Evolutionary conservation across 192 early-diverging fungal species (phyloP), one percentile per base, ranked within the genome.

Genomic region (Linderina pennispora): DNA sequence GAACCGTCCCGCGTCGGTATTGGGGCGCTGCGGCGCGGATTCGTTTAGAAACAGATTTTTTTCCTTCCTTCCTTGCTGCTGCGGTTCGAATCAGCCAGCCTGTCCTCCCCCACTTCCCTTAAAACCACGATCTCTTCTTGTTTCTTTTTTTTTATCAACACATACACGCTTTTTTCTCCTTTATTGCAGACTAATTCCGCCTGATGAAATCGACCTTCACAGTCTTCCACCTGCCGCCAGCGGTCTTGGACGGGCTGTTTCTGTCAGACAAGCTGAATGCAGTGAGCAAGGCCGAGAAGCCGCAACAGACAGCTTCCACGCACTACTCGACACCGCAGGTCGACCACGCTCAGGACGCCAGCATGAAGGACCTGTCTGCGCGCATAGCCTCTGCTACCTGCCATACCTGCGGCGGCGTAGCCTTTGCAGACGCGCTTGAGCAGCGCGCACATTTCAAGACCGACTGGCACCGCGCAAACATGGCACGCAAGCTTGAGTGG

Each of bases 401-500:
- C 43, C 47, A 59, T 17, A 55, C 60, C 3, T 71, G 67, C 38
- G 67, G 67, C 5, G 61, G 62, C 0, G 32, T 50, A n/a, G 53
- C 48, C 42, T 73, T 73, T 53, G 46, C 34, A 10, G 39, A 31
- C 20, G 23, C 38, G 2, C 42, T 40, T 4, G 32, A 53, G 38
- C 69, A 65, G 42, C 52, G 69, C 0, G 23, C 22, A 16, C 69
- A 73, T 28, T 57, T 56, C 23, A 55, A 50, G 36, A 43, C 62
- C 0, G 9, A 5, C 0, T 17, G 31, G 50, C 69, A 73, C 31
- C 40, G 32, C 8, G 19, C 13, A 3, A 73, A 73, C 10, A 38
- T 61, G 16, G 41, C 36, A 0, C 33, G 55, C 22, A 71, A 55
- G 41, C 9, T 54, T 18, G 55, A 42, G 10, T 56, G 60, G 61